These are phyloP conservation scores for Cutaneotrichosporon cavernicola DNA, from an alignment of 1,284 basidiomycete species.

Conservation along the genomic window DNA sequence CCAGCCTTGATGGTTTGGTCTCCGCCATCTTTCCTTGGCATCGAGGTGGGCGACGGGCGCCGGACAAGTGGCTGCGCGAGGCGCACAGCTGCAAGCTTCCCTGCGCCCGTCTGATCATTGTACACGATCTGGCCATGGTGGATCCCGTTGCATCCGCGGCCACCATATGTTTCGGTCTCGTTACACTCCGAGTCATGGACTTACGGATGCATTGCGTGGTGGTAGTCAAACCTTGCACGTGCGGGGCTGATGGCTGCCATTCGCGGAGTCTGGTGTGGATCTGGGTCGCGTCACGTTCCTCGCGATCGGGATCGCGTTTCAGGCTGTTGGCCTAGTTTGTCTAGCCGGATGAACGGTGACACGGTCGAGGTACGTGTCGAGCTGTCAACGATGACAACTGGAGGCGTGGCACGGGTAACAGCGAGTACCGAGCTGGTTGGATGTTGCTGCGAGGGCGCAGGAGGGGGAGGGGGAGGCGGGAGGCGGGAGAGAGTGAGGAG, in stretches of 20 bases:
- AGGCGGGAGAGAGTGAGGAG: not conserved
- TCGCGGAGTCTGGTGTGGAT: not conserved
- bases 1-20: too few relatives aligned
- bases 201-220: conserved; percentile 28
- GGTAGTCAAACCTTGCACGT: conserved; percentile 27
- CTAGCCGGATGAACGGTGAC: not conserved
- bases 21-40: too few relatives aligned
- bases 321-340: not conserved
- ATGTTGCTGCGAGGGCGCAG: not conserved
- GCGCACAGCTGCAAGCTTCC: too few relatives aligned
- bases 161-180: not conserved
- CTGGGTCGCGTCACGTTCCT: not conserved
- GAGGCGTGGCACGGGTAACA: not conserved
- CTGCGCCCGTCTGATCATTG: too few relatives aligned
- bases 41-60: too few relatives aligned
- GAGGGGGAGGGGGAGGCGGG: not conserved
- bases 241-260: conserved; percentile 19
- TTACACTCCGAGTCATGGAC: not conserved
- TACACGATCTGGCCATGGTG: too few relatives aligned
- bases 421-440: too few relatives aligned
- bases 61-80: too few relatives aligned
- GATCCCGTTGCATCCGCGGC: too few relatives aligned
- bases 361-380: not conserved
- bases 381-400: not conserved
- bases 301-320: not conserved